Evolutionary conservation across 345 rosid genomes (phyloP), one percentile per base, ranked within the genome.

Genomic region (Noccaea bulbosa): DNA sequence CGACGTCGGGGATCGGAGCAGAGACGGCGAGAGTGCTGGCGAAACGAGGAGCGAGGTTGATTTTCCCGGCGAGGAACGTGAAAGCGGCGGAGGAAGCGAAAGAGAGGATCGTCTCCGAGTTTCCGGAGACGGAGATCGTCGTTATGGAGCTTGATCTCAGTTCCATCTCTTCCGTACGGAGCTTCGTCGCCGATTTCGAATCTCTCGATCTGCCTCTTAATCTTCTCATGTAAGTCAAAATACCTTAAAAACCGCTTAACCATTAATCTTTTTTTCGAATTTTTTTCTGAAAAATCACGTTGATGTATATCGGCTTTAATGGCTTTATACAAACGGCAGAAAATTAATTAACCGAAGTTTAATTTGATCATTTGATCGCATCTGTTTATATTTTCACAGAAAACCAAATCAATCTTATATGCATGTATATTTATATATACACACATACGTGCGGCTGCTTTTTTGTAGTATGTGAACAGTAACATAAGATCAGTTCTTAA

Each of bases 1-100:
- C 96, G n/a, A 93, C 98, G 80, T 93, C 98, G 30, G 98, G 98
- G 73, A 93, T 93, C 64, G 98, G 98, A 65, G 92, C 88, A 17
- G 98, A 93, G 83, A 91, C 97, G 69, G 96, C 97, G 8, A 84
- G 96, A 22, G 94, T 85, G 35, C 46, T 93, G 58, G 93, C 93
- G 11, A 91, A 85, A 74, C 62, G 89, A 72, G 93, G 98, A 41
- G 94, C 86, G 55, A 79, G 86, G 77, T 78, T 93, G 78, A 85
- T 93, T 39, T 67, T 93, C 2, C 97, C 98, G 77, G 96, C 92
- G 30, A 74, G 98, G 76, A 89, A 76, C 71, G 65, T 89, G 75
- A 93, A 87, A 62, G 77, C 88, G 0, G 96, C 98, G 1, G 93
- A 91, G 77, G 96, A 93, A 41, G 70, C 88, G 33, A 89, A 78